phyloP scores from a whole-genome alignment of 148 eudicot genomes.

The Euryodendron excelsum region DNA sequence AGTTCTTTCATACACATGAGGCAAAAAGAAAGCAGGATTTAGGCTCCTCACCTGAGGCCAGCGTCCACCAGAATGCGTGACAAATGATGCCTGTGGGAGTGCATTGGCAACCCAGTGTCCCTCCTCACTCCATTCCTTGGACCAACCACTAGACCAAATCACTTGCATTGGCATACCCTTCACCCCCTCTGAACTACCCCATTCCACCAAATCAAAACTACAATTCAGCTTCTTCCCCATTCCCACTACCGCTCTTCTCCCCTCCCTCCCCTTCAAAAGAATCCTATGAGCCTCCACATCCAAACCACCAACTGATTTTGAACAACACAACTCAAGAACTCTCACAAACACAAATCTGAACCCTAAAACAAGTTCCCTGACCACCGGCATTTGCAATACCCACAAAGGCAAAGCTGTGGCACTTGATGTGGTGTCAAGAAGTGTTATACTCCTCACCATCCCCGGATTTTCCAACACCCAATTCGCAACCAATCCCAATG shows the following conservation, averaged over 20 bases:
- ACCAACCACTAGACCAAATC: slow-evolving; percentile 68
- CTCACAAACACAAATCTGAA: slow-evolving; percentile 53
- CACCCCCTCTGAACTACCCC: slow-evolving; percentile 62
- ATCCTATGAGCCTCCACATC: slow-evolving; percentile 71
- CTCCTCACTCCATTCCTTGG: slow-evolving; percentile 66
- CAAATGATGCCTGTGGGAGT: slow-evolving; percentile 58
- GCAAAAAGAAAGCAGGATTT: not conserved
- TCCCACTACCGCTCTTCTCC: slow-evolving; percentile 57
- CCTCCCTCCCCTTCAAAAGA: slow-evolving; percentile 68
- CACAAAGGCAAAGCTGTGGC: slow-evolving; percentile 68
- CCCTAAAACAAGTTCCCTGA: slow-evolving; percentile 66
- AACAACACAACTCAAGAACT: slow-evolving; percentile 60
- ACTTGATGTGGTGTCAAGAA: slow-evolving; percentile 53
- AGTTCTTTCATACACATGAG: slow-evolving; percentile 1
- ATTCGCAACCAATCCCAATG: slow-evolving; percentile 65
- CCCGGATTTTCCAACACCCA: slow-evolving; percentile 69
- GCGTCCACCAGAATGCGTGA: slow-evolving; percentile 81
- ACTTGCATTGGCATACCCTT: slow-evolving; percentile 77
- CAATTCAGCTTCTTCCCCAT: slow-evolving; percentile 67
- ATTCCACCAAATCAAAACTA: slow-evolving; percentile 76
- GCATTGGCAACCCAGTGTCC: slow-evolving; percentile 56
- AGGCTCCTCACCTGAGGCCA: slow-evolving; percentile 78
- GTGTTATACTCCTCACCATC: slow-evolving; percentile 57
- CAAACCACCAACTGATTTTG: slow-evolving; percentile 27
- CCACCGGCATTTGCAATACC: slow-evolving; percentile 48